Evolutionary conservation across 768 basidiomycete species (phyloP), one percentile per base, ranked within the genome.

Genomic region (Fomitopsis serialis): DNA sequence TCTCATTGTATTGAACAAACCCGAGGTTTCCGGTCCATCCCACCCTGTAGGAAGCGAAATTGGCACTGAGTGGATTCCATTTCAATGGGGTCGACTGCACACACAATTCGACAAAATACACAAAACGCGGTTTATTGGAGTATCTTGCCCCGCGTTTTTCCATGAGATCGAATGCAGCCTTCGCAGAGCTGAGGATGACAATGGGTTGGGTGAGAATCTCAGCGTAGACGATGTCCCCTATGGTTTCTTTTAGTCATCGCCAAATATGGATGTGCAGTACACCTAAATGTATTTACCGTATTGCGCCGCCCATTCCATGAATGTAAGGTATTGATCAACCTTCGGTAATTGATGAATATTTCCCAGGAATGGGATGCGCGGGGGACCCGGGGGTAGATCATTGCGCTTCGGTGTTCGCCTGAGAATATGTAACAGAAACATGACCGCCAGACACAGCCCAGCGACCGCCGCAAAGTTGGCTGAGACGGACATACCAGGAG

Each of bases 71-170:
- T n/a, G n/a, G n/a, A n/a, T n/a, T n/a, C n/a, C n/a, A n/a, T n/a
- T n/a, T 54, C 45, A 48, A 37, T 24, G 35, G 1, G 34, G 36
- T 19, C n/a, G 15, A 2, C 36, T 42, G 4, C 10, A 43, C 15
- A 23, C 42, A 60, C 62, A 65, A 29, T 25, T 65, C 63, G 1
- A 25, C 23, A 2, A 55, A 45, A 24, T 61, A 42, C 5, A 61
- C 52, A 22, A 65, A 56, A 4, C 50, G 59, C 4, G 68, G 66
- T 13, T 67, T 37, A 32, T 56, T 59, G 1, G 64, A 64, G 49
- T 69, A 68, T 25, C 65, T 66, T 3, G 47, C 45, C 43, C 58
- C 54, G 10, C 62, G 52, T 45, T 66, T 66, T 17, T 67, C 67
- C 25, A 66, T 46, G 12, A 69, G 58, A 15, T 70, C 68, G 15